Evolutionary conservation across 371 early-diverging fungal species (phyloP), one percentile per base, ranked within the genome.

Genomic region (Parasitella parasitica): DNA sequence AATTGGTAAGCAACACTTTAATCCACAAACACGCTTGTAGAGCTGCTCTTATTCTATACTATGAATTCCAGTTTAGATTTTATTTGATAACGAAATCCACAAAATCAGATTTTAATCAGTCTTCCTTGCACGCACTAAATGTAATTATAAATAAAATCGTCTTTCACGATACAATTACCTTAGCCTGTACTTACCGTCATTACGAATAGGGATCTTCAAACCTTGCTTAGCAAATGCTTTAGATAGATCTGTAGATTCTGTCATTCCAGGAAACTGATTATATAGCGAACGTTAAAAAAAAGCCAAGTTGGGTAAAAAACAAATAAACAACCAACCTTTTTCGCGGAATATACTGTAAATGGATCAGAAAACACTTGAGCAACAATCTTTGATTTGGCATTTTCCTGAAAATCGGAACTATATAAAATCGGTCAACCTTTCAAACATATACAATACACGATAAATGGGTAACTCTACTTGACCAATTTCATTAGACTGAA

Each of bases 211-310:
- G 56, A 96, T 94, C 67, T 94, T 94, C 43, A 96, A 75, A 0
- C 96, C 96, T 65, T 96, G 96, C 54, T 91, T 90, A 1, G 96
- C 95, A 80, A 96, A 91, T 6, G 88, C 83, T 64, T 92, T 89
- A 13, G 94, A 93, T 24, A 96, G 66, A 30, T 88, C 88, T 8
- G 96, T 95, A 3, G 94, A 93, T 83, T 95, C 96, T 57, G 78
- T 85, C 85, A 85, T 85, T 36, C 85, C 85, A 13, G 85, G 85
- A 53, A 85, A 85, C 70, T 80, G 60, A n/a, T n/a, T n/a, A n/a
- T n/a, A n/a, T n/a, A n/a, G n/a, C n/a, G n/a, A n/a, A n/a, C n/a
- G n/a, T n/a, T 34, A 32, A 54, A 24, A 16, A 13, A 8, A 27
- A 12, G 24, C 24, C 26, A 22, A 24, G 9, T 46, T 12, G 18